Percentiles rank a stretch among this genome's conserved stretches.
phyloP scores from a whole-genome alignment of 805 yeast species.

The Geotrichum ghanense region DNA sequence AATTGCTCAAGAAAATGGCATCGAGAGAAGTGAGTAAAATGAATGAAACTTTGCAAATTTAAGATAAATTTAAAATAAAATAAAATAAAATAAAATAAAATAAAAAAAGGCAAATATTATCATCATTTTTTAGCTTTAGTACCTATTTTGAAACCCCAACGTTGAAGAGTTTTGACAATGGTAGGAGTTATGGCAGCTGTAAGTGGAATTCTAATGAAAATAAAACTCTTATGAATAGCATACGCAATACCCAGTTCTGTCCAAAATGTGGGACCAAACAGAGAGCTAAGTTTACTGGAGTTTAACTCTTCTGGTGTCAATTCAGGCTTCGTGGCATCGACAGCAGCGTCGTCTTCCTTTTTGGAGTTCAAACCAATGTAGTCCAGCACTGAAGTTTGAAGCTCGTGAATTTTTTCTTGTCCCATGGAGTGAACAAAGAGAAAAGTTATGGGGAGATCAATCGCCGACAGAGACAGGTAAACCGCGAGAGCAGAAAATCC shows the following conservation, averaged over 20 bases:
- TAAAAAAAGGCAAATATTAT: no score
- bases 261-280: slow-evolving; percentile 28
- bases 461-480: slow-evolving; percentile 55
- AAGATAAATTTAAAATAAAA: no score
- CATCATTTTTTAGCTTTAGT: no score
- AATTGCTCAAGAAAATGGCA: no score
- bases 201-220: slow-evolving; percentile 69
- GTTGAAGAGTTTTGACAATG: slow-evolving; percentile 50
- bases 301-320: slow-evolving; percentile 6
- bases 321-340: slow-evolving; percentile 8
- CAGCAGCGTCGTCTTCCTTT: slow-evolving; percentile 12
- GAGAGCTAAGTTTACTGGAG: slow-evolving; percentile 22
- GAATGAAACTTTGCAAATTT: no score
- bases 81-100: no score
- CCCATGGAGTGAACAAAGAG: slow-evolving; percentile 78
- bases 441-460: slow-evolving; percentile 81
- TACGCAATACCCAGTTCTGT: slow-evolving; percentile 88
- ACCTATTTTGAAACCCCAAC: slow-evolving; percentile 76
- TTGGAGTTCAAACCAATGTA: slow-evolving; percentile 49
- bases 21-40: no score
- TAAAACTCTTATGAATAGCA: slow-evolving; percentile 78
- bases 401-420: slow-evolving; percentile 61
- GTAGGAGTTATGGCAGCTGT: slow-evolving; percentile 89
- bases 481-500: slow-evolving; percentile 89
- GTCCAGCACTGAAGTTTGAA: slow-evolving; percentile 49